Base-by-base conservation (phyloP, 805 yeast species). In the Yarrowia sp. region DNA sequence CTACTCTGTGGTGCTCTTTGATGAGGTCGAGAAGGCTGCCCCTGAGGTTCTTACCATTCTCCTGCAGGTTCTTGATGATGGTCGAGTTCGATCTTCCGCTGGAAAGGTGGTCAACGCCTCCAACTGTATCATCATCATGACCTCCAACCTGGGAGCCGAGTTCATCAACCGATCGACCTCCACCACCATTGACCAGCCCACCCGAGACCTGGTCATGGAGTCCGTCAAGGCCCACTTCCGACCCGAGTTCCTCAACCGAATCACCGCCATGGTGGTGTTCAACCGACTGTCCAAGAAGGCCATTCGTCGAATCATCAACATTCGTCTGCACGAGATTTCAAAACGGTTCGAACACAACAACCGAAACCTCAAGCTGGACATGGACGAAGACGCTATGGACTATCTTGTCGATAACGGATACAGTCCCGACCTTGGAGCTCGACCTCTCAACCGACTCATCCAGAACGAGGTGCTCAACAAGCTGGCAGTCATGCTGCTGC, bases 1-100 rank as follows among this genome's bases (percentile, higher is more conserved):
- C 65, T 95, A 95, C 78, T 90, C 98, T 6, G 99, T 95, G n/a
- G 83, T 95, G 44, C 81, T 95, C 67, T 95, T 95, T 73, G 99
- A 95, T 78, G 99, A 95, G 79, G 97, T 95, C 65, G 99, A 95
- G 75, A 95, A 95, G 78, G 99, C 99, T 15, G 97, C 97, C 7
- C 99, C 99, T 1, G 98, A 93, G 75, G 99, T 95, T 1, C 81
- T 93, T 74, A 95, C 97, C 8, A 88, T 95, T 18, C 81, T 95
- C 72, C 81, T 95, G 70, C 99, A 95, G 77, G 85, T 95, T 79
- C 80, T 95, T 67, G 99, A 95, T 73, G 99, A 95, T 77, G 99
- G 99, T 74, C 86, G 97, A 77, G 86, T 95, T 68, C 91, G 98
- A 14, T 89, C 97, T 15, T 90, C 96, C 64, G 91, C 89, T 73